Evolutionary conservation across 106 monocot species (phyloP).

Genomic region (Dendrobium huoshanense): DNA sequence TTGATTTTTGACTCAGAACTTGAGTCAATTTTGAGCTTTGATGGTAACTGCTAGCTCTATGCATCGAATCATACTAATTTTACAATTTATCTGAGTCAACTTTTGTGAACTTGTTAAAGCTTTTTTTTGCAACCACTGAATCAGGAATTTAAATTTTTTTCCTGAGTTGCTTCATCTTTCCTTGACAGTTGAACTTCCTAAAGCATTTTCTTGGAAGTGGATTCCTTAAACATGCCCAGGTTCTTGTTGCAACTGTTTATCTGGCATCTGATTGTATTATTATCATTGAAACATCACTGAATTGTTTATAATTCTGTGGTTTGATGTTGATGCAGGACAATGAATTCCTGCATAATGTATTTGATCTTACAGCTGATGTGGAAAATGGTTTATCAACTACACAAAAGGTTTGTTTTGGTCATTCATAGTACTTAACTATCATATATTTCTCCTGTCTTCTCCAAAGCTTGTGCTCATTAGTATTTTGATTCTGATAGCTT

Average conservation of each 20-base stretch:
- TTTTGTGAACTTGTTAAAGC: background rate
- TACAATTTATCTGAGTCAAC: background rate
- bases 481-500: background rate
- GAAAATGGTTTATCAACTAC: constrained; percentile 40
- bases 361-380: constrained; percentile 49
- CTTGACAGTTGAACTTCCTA: constrained; percentile 77
- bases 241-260: constrained; percentile 9
- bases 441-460: background rate
- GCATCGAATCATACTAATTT: background rate
- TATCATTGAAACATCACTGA: background rate
- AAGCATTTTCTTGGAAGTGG: constrained; percentile 85
- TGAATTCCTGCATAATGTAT: constrained; percentile 76
- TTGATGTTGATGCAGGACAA: constrained; percentile 50
- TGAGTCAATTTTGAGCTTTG: background rate
- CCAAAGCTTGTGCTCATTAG: background rate
- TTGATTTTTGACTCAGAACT: no score
- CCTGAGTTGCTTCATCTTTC: background rate
- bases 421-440: background rate
- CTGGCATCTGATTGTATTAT: background rate
- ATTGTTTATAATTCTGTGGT: background rate
- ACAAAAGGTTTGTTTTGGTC: constrained; percentile 52
- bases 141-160: background rate
- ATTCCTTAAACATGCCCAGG: constrained; percentile 91
- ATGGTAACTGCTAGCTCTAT: background rate
- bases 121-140: background rate